phyloP scores from a whole-genome alignment of 2,329 filamentous ascomycete genomes.

The Colletotrichum trifolii region DNA sequence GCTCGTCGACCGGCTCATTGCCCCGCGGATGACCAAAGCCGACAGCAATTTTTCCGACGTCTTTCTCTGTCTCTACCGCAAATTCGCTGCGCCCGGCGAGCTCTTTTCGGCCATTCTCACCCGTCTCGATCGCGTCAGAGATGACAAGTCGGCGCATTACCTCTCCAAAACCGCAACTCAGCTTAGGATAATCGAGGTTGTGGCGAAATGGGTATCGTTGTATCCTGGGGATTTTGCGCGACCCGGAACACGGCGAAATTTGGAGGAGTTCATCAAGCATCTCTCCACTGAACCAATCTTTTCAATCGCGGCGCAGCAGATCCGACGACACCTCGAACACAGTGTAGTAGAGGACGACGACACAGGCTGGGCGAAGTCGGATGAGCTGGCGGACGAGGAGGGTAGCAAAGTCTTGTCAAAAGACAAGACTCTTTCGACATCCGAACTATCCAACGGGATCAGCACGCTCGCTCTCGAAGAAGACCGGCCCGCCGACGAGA shows the following conservation, averaged over 20 bases:
- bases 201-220: conserved; percentile 88
- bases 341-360: conserved; percentile 88
- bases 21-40: conserved; percentile 83
- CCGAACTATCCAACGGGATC: conserved; percentile 58
- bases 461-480: conserved; percentile 62
- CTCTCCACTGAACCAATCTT: conserved; percentile 85
- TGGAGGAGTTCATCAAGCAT: conserved; percentile 80
- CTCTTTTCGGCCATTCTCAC: conserved; percentile 83
- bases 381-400: conserved; percentile 60
- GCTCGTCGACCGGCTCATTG: conserved; percentile 86
- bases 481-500: conserved; percentile 51
- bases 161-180: conserved; percentile 84
- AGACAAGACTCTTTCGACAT: conserved; percentile 36
- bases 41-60: conserved; percentile 90
- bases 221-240: conserved; percentile 96
- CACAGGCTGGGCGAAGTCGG: conserved; percentile 88
- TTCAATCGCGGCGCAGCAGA: conserved; percentile 85
- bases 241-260: conserved; percentile 74
- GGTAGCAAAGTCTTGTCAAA: conserved; percentile 50
- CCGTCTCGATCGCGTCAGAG: conserved; percentile 77
- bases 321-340: conserved; percentile 79
- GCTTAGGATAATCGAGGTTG: conserved; percentile 82
- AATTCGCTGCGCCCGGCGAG: conserved; percentile 85
- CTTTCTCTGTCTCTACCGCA: conserved; percentile 93
- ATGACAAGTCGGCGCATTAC: conserved; percentile 73